Evolutionary conservation across 805 yeast species (phyloP), one percentile per base, ranked within the genome.

Genomic region (Candida pseudofarinosa): DNA sequence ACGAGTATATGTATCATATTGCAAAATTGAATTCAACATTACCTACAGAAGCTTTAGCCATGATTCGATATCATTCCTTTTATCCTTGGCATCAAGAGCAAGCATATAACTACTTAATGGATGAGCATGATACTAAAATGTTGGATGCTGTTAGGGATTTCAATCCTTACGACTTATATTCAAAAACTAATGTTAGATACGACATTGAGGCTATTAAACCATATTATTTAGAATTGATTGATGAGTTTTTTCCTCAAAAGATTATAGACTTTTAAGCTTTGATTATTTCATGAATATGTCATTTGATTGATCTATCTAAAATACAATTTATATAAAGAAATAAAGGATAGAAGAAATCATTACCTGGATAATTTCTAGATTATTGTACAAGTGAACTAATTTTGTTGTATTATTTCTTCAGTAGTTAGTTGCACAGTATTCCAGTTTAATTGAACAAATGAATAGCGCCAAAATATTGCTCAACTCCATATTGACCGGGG

Each of bases 401-500:
- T n/a, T n/a, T n/a, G n/a, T n/a, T n/a, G n/a, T n/a, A n/a, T n/a
- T n/a, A n/a, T n/a, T n/a, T n/a, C n/a, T n/a, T n/a, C n/a, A n/a
- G n/a, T n/a, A n/a, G n/a, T n/a, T n/a, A n/a, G n/a, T n/a, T n/a
- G n/a, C n/a, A n/a, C n/a, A n/a, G n/a, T n/a, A n/a, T n/a, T n/a
- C n/a, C n/a, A n/a, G 28, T 10, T 23, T 49, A 58, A 18, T 45
- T 37, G 51, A 67, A 60, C 38, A 69, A 64, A 33, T 71, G 60
- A 44, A 77, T 69, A 49, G 79, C 69, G 55, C 97, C 97, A 55
- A 90, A 90, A 40, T 79, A 80, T 66, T 88, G 96, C 67, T 90
- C 97, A 57, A 90, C 81, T 48, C 83, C 85, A 60, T 87, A 84
- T 2, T 74, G 71, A 45, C 97, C 97, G 18, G 97, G 89, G 8